phyloP scores from a whole-genome alignment of 768 basidiomycete species.

The Mycena olivaceomarginata region DNA sequence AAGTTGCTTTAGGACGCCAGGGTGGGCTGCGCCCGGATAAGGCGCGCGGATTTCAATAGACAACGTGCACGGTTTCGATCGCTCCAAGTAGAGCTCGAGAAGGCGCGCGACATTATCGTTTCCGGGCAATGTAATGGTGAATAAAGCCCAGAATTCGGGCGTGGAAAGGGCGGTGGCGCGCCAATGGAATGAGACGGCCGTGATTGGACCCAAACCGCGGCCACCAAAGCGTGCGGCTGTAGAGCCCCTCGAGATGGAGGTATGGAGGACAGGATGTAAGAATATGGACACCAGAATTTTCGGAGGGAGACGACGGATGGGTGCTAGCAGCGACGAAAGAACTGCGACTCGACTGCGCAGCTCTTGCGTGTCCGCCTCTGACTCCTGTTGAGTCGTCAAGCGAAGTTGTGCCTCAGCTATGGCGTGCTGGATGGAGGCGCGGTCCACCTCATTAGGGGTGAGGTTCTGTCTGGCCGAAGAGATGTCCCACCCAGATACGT shows the following conservation, averaged over 20 bases:
- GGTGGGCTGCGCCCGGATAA: not conserved
- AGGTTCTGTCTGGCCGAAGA: conserved; percentile 10
- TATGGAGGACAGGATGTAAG: conserved; percentile 14
- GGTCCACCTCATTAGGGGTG: not conserved
- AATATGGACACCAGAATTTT: conserved; percentile 11
- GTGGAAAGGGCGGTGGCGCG: conserved; percentile 18
- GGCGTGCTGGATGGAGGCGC: not conserved
- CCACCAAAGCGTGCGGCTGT: not conserved
- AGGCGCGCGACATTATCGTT: conserved; percentile 7
- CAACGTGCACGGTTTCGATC: conserved; percentile 16
- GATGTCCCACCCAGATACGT: not conserved
- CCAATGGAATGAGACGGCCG: conserved; percentile 18
- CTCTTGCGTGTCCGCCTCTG: not conserved
- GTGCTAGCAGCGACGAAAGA: conserved; percentile 23
- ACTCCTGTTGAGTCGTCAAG: not conserved
- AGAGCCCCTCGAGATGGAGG: conserved; percentile 5
- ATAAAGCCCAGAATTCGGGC: conserved; percentile 7
- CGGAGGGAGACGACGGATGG: conserved; percentile 17
- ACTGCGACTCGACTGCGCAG: conserved; percentile 13
- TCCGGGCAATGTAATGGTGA: conserved; percentile 16
- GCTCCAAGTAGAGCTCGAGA: conserved; percentile 14
- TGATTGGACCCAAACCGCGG: conserved; percentile 8
- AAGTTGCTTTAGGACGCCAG: not conserved
- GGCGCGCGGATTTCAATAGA: conserved; percentile 15
- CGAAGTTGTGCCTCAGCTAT: conserved; percentile 8